A percentile compares a stretch with the other conserved stretches of the same genome.
Evolutionary conservation across 1,139 yeast species (phyloP).

Genomic region (Spencermartinsiella ligniputridi): DNA sequence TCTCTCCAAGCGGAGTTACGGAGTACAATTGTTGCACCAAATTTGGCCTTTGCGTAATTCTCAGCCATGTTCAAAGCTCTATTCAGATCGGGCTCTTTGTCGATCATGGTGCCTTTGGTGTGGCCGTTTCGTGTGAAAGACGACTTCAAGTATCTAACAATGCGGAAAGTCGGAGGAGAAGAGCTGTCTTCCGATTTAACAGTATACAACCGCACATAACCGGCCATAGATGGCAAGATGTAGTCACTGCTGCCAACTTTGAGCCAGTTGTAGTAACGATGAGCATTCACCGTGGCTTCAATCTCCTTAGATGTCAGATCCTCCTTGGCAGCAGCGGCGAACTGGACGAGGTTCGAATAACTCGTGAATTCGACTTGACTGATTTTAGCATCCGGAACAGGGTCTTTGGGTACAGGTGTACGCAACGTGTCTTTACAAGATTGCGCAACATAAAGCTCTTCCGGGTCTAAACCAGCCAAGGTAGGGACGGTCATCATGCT

Average conservation of each 20-base stretch:
- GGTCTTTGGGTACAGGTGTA: not conserved
- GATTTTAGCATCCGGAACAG: not conserved
- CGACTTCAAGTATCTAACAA: not conserved
- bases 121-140: not conserved
- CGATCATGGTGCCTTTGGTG: not conserved
- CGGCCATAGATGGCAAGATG: not conserved
- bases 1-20: constrained; percentile 2
- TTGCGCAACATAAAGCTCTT: constrained; percentile 12
- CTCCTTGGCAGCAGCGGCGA: not conserved
- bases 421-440: not conserved
- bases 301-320: not conserved
- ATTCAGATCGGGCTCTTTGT: not conserved
- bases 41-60: not conserved
- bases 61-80: constrained; percentile 4
- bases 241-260: constrained; percentile 2
- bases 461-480: constrained; percentile 47
- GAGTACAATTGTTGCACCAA: not conserved
- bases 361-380: constrained; percentile 3
- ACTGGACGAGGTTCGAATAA: not conserved
- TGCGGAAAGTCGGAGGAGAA: not conserved
- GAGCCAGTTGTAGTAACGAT: not conserved
- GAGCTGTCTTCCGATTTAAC: not conserved
- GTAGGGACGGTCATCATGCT: constrained; percentile 58
- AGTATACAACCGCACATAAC: not conserved
- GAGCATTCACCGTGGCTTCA: constrained; percentile 6